Percentiles rank a stretch among this genome's conserved stretches.
phyloP scores from a whole-genome alignment of 306 rosid genomes.

The Castanospermum australe region DNA sequence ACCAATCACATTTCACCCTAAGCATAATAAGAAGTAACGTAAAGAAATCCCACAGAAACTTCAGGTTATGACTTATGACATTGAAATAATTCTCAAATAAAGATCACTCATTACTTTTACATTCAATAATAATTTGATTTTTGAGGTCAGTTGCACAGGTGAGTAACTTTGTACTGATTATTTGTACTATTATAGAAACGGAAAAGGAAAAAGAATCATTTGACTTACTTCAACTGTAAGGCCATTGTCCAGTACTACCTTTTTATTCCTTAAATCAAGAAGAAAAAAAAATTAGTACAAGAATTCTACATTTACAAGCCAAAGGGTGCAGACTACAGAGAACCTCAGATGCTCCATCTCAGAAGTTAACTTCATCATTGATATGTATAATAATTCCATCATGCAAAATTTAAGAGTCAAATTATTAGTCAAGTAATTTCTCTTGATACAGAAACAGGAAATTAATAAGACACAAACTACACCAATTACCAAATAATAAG shows the following conservation, averaged over 20 bases:
- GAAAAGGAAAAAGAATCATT: neutral
- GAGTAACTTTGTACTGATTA: neutral
- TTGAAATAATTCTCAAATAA: neutral
- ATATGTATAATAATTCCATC: slow-evolving; percentile 6
- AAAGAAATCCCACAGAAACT: neutral
- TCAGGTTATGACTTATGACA: neutral
- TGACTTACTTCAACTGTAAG: slow-evolving; percentile 71
- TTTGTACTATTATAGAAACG: slow-evolving; percentile 2
- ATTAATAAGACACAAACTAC: neutral
- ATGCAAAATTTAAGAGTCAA: neutral
- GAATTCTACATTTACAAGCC: slow-evolving; percentile 10
- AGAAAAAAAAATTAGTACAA: slow-evolving; percentile 2
- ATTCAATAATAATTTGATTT: neutral
- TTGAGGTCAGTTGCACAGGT: neutral
- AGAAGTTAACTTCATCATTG: slow-evolving; percentile 3
- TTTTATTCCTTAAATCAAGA: slow-evolving; percentile 60
- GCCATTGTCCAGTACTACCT: slow-evolving; percentile 74
- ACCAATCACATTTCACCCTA: neutral
- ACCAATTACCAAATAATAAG: neutral
- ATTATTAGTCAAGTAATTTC: slow-evolving; percentile 3
- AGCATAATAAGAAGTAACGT: neutral
- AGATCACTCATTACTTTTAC: neutral
- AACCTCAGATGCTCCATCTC: neutral
- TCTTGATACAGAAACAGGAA: slow-evolving; percentile 8
- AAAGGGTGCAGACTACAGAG: neutral